Evolutionary conservation across 1,284 basidiomycete species (phyloP).

Genomic region (Ceratobasidium sp.): DNA sequence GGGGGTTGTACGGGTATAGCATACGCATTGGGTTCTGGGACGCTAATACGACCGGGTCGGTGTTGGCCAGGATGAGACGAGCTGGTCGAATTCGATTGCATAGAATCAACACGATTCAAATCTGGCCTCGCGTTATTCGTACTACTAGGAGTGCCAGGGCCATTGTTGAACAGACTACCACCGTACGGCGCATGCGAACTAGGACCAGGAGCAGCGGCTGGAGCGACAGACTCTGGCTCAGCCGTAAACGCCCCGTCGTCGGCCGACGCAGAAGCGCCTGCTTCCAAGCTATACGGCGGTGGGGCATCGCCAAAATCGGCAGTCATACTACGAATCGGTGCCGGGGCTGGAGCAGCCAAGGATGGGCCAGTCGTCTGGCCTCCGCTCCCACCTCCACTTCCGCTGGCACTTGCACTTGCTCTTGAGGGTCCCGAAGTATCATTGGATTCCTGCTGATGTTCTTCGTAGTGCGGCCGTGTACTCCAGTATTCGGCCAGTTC

Average conservation of each 20-base stretch:
- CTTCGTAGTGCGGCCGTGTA: constrained; percentile 67
- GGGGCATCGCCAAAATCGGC: constrained; percentile 67
- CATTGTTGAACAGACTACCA: too few relatives aligned
- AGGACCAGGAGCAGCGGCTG: background rate
- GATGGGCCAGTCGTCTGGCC: constrained; percentile 8
- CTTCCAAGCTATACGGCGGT: constrained; percentile 73
- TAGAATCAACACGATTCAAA: constrained; percentile 21
- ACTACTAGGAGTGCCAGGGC: background rate
- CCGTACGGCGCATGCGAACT: background rate
- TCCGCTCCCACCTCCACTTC: constrained; percentile 4
- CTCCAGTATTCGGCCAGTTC: constrained; percentile 79
- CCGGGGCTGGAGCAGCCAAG: constrained; percentile 6
- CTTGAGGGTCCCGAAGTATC: constrained; percentile 41
- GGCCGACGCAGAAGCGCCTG: constrained; percentile 51
- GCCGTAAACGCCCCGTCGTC: background rate
- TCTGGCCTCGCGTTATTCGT: background rate
- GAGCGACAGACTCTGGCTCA: constrained; percentile 22
- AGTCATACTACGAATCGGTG: constrained; percentile 48
- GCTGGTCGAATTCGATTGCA: constrained; percentile 3
- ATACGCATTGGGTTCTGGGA: background rate
- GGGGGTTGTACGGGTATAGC: constrained; percentile 20
- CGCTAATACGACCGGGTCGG: constrained; percentile 18
- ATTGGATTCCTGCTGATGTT: constrained; percentile 49
- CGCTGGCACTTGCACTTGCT: constrained; percentile 46
- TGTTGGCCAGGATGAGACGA: constrained; percentile 7